A percentile compares a stretch with the other conserved stretches of the same genome.
Conservation (phyloP, 129 eudicot genomes). For the Scalesia atractyloides region DNA sequence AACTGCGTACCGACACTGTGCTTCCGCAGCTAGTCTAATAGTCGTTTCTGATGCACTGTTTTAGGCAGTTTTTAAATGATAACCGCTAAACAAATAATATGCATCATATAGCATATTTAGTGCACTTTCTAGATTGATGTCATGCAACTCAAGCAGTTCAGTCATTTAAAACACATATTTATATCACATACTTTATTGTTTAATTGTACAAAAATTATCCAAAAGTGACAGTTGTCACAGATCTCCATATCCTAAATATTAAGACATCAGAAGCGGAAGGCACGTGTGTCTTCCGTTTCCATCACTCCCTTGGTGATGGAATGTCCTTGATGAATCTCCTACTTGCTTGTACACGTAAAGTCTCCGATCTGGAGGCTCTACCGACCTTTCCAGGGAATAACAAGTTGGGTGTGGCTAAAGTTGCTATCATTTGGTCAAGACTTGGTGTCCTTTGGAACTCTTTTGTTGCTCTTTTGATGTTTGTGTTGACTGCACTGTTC, state of each 20-base stretch:
- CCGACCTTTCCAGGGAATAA: conserved; percentile 21
- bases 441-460: conserved; percentile 27
- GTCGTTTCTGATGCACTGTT: too few species aligned
- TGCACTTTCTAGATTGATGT: too few species aligned
- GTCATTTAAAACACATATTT: too few species aligned
- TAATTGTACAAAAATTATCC: too few species aligned
- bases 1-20: too few species aligned
- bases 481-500: conserved; percentile 34
- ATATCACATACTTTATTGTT: too few species aligned
- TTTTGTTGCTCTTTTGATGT: conserved; percentile 31
- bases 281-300: conserved; percentile 39
- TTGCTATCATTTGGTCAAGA: conserved; percentile 23
- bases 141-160: too few species aligned
- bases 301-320: conserved; percentile 55
- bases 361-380: conserved; percentile 31
- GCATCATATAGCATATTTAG: too few species aligned
- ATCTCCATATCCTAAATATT: conserved; percentile 35
- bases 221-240: too few species aligned
- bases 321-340: conserved; percentile 38
- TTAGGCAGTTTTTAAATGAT: too few species aligned
- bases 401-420: conserved; percentile 10
- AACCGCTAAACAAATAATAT: too few species aligned
- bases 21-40: too few species aligned
- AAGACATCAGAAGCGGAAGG: conserved; percentile 34
- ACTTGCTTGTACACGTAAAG: conserved; percentile 32